These are phyloP conservation scores for Nidularia pulvinata DNA, from an alignment of 768 basidiomycete species.

Conservation along the genomic window DNA sequence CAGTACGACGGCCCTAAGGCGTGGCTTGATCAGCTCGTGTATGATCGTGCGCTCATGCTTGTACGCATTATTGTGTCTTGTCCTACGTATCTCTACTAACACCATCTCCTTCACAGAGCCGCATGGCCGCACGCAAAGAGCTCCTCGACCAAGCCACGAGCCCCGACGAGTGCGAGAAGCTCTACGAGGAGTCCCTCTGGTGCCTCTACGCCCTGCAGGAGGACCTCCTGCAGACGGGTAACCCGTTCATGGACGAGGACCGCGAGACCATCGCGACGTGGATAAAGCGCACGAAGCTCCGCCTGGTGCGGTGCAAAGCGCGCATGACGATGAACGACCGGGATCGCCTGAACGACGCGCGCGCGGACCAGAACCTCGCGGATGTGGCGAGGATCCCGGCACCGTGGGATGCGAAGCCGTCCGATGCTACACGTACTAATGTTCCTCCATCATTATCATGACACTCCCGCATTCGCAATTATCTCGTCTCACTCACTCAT, in stretches of 20 bases:
- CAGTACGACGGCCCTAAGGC: slow-evolving; percentile 82
- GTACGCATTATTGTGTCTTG: slow-evolving; percentile 42
- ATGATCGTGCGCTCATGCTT: slow-evolving; percentile 86
- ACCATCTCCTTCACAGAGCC: slow-evolving; percentile 55
- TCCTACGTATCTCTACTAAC: not conserved
- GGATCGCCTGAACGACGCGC: slow-evolving; percentile 74
- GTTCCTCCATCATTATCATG: not conserved
- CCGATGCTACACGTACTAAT: slow-evolving; percentile 8
- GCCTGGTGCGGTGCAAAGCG: slow-evolving; percentile 74
- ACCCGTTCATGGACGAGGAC: slow-evolving; percentile 86
- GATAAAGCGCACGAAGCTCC: slow-evolving; percentile 85
- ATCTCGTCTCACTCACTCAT: not conserved
- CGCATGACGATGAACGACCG: slow-evolving; percentile 77
- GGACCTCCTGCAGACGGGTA: slow-evolving; percentile 77
- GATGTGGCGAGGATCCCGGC: slow-evolving; percentile 72
- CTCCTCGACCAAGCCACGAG: slow-evolving; percentile 75
- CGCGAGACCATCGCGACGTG: slow-evolving; percentile 77
- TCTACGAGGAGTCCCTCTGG: slow-evolving; percentile 96
- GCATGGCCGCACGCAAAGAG: slow-evolving; percentile 90
- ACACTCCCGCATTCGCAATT: not conserved
- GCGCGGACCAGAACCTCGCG: slow-evolving; percentile 77
- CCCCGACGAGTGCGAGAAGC: slow-evolving; percentile 85
- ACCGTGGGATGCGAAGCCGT: slow-evolving; percentile 63
- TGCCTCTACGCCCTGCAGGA: slow-evolving; percentile 92
- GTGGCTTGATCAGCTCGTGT: slow-evolving; percentile 90